Base-by-base conservation (phyloP, 192 early-diverging fungal genomes). In the Rhizophlyctis rosea region DNA sequence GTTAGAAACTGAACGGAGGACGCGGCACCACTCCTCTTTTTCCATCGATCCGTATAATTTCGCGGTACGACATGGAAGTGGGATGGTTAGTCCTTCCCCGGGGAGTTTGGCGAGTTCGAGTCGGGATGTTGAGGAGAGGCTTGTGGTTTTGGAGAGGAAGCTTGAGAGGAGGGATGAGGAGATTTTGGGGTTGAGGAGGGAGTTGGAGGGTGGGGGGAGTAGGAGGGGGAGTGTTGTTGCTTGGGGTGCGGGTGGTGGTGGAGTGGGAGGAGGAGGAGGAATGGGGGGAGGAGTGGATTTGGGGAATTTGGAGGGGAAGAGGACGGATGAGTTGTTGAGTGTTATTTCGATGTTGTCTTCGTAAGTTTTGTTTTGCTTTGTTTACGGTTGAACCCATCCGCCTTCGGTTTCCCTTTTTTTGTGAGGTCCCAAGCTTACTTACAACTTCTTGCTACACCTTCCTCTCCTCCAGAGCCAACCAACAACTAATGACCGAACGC, bases 241-340 rank as follows among this genome's bases (percentile, higher is more conserved):
- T 14, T 21, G 21, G 52, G 29, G 1, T 14, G 23, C 52, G 16
- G 16, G n/a, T 14, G 27, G 21, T 54, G 23, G 29, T 23, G 16
- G 23, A 13, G 16, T 14, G 14, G 27, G 14, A 27, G 52, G 16
- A 16, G n/a, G 23, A 16, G 24, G 27, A 0, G 13, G 29, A 54
- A 1, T 54, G 21, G 18, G 18, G 1, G 18, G 18, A 48, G 47
- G 23, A 48, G 47, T 23, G 18, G 47, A 23, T 48, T 18, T 1
- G 18, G 47, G 47, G 18, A 23, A 48, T n/a, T n/a, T 18, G 23
- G 52, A 54, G 29, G 52, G 52, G 0, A 54, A 54, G 29, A 54
- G 23, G n/a, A 54, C 52, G 16, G 14, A 25, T 54, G 52, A 54
- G 14, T 28, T 54, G 29, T 2, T 54, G 1, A 54, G 29, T 54